These are phyloP conservation scores for Prunella vulgaris DNA, from an alignment of 257 asterid genomes.

Conservation along the genomic window DNA sequence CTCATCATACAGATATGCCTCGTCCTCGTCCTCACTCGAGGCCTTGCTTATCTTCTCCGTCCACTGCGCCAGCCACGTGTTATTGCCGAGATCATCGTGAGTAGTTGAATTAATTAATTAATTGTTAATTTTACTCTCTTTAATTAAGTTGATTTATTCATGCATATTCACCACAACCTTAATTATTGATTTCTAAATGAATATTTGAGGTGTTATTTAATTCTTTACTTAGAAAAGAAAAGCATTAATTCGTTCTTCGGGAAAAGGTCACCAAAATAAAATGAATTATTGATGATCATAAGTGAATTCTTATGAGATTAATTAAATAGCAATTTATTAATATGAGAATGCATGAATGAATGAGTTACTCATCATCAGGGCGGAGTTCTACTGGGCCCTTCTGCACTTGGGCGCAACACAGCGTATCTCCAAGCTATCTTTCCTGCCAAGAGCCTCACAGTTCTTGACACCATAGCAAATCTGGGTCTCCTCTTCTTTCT, in stretches of 20 bases:
- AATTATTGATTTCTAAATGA: background rate
- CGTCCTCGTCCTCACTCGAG: slow-evolving; percentile 63
- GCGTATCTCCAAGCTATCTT: slow-evolving; percentile 50
- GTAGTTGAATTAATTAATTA: slow-evolving; percentile 31
- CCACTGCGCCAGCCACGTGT: slow-evolving; percentile 83
- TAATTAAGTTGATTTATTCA: background rate
- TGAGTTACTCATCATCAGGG: slow-evolving; percentile 61
- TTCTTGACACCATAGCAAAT: slow-evolving; percentile 72
- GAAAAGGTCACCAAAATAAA: no score
- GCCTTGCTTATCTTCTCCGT: slow-evolving; percentile 50
- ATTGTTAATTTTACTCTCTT: background rate
- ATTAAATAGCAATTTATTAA: no score
- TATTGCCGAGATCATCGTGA: slow-evolving; percentile 70
- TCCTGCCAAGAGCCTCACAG: slow-evolving; percentile 62
- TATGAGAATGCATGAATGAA: no score
- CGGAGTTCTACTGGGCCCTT: slow-evolving; percentile 82
- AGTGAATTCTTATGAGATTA: no score
- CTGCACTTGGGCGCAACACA: slow-evolving; percentile 65
- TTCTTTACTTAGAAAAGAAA: no score
- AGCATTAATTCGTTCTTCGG: no score
- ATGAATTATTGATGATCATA: no score
- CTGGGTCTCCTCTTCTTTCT: slow-evolving; percentile 76
- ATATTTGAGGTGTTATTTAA: background rate
- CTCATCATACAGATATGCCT: slow-evolving; percentile 59
- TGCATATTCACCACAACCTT: no score